These are phyloP conservation scores for Sequoiadendron giganteum DNA, from an alignment of 75 land plant species.

Conservation along the genomic window DNA sequence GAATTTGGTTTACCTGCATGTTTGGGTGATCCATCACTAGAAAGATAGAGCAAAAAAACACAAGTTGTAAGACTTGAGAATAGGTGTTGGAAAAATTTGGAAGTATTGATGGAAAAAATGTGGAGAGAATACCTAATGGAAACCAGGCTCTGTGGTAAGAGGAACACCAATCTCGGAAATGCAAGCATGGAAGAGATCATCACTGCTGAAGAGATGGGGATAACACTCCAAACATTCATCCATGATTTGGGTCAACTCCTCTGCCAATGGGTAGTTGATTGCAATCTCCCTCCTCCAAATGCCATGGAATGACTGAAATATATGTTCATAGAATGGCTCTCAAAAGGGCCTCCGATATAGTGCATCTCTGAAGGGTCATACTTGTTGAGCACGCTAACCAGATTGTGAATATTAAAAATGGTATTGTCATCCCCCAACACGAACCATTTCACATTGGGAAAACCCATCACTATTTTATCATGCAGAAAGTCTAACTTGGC, in stretches of 20 bases:
- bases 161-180: constrained; percentile 37
- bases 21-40: background rate
- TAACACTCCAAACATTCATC: constrained; percentile 29
- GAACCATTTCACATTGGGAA: constrained; percentile 28
- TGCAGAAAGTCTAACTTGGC: too few relatives aligned
- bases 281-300: constrained; percentile 29
- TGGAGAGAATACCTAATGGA: constrained; percentile 26
- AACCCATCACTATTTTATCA: too few relatives aligned
- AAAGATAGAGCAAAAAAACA: background rate
- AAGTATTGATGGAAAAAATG: background rate
- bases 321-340: constrained; percentile 22
- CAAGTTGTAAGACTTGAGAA: too few relatives aligned
- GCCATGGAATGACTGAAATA: constrained; percentile 25
- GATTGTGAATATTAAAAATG: constrained; percentile 19
- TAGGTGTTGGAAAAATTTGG: background rate
- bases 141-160: constrained; percentile 32
- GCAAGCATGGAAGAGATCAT: constrained; percentile 39
- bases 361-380: constrained; percentile 24
- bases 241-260: constrained; percentile 13
- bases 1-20: too few relatives aligned
- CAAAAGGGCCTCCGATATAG: constrained; percentile 19
- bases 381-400: constrained; percentile 21
- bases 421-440: constrained; percentile 31
- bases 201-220: constrained; percentile 31
- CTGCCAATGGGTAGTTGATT: constrained; percentile 26